Conservation (phyloP, 345 rosid species). For the Stellera chamaejasme region DNA sequence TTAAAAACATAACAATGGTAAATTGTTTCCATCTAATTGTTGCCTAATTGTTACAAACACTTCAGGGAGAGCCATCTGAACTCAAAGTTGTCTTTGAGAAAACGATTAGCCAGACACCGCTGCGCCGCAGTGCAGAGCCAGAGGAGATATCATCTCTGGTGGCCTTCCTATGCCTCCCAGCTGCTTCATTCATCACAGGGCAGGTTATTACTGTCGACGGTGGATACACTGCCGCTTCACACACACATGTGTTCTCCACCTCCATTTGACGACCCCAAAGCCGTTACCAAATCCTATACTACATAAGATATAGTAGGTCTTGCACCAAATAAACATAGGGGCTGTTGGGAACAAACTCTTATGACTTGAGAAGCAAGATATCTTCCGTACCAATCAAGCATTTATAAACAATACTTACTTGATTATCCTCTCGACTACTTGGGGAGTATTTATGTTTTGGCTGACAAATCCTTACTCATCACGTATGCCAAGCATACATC, state of each 20-base stretch:
- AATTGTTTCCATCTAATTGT: neutral
- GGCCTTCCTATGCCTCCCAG: slow-evolving; percentile 65
- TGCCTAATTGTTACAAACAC: neutral
- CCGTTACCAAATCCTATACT: too few species aligned
- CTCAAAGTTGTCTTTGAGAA: too few species aligned
- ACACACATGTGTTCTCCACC: neutral
- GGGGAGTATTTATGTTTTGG: too few species aligned
- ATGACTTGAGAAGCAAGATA: too few species aligned
- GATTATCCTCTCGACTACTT: too few species aligned
- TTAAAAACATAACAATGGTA: neutral
- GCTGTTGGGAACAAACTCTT: too few species aligned
- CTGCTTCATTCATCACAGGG: slow-evolving; percentile 68
- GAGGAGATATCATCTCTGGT: slow-evolving; percentile 45
- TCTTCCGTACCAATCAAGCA: too few species aligned
- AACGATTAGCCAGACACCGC: slow-evolving; percentile 28
- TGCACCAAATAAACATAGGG: too few species aligned
- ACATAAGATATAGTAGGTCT: too few species aligned
- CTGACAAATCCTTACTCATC: too few species aligned
- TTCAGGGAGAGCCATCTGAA: neutral
- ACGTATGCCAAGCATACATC: too few species aligned
- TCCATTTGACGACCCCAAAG: neutral
- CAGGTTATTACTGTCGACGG: slow-evolving; percentile 56
- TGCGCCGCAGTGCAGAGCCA: slow-evolving; percentile 43
- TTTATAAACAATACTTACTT: too few species aligned
- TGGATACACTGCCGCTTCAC: slow-evolving; percentile 15